Base-by-base conservation (phyloP, 1,139 yeast genomes). In the Hanseniaspora sp. region DNA sequence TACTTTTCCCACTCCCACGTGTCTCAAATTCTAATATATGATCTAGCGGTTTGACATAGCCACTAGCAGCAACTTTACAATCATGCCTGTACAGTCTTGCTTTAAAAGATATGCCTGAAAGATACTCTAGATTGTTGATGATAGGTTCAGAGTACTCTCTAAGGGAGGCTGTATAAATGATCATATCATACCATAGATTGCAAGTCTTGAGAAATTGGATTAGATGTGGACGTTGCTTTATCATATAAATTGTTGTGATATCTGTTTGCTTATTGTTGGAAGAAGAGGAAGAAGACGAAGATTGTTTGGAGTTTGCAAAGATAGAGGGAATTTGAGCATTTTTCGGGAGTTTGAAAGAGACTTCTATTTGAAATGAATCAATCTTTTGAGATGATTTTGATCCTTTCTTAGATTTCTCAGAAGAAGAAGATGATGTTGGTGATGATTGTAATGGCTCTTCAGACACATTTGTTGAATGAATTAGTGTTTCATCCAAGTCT, bases 91-190 rank as follows among this genome's bases (percentile, higher is more conserved):
- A 49, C 2, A 49, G 44, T 29, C 40, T 43, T 6, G 35, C 7
- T 2, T 35, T 43, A 13, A 49, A 49, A 23, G n/a, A 15, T 7
- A 43, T 48, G 59, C 9, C 68, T 61, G 44, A 74, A 69, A 49
- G 34, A 15, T 37, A 30, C 61, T 83, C 88, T 23, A 92, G 71
- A 83, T 95, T 86, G 68, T 90, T 94, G 53, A 92, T 87, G 58
- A 92, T 94, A 0, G 98, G 98, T 64, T 92, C 98, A 0, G 98
- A 98, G 63, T 92, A 92, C 66, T 88, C 96, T 67, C 82, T 82
- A 57, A 92, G 94, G 52, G 95, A 83, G 1, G 98, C 98, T 0
- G 98, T 92, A 71, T 88, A 88, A 12, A 92, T 79, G 48, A 88
- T 92, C 45, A 92, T 71, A 61, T 87, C 86, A 68, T 80, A 92